phyloP scores from a whole-genome alignment of 2,329 filamentous ascomycete genomes.

The Pseudofabraea citricarpa region DNA sequence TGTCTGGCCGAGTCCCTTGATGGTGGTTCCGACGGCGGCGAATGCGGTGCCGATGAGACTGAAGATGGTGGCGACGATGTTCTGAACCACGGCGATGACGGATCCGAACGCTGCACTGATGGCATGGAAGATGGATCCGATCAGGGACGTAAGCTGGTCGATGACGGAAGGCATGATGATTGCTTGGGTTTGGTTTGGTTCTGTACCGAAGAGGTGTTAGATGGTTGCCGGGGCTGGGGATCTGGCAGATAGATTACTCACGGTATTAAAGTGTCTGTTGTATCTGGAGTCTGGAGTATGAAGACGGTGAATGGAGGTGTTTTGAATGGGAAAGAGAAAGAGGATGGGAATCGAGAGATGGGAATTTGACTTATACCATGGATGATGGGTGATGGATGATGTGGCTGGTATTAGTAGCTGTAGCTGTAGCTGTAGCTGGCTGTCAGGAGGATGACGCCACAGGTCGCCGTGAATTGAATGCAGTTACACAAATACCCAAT shows the following conservation, averaged over 20 bases:
- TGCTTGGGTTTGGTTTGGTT: too few species aligned
- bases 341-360: neutral
- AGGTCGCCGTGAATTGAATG: neutral
- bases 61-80: conserved; percentile 19
- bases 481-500: too few species aligned
- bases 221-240: too few species aligned
- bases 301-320: too few species aligned
- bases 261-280: too few species aligned
- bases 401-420: neutral
- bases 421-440: too few species aligned
- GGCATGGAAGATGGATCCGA: conserved; percentile 22
- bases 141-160: conserved; percentile 16
- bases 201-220: too few species aligned
- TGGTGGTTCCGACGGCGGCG: conserved; percentile 15
- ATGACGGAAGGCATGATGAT: conserved; percentile 23
- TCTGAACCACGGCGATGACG: conserved; percentile 24
- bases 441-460: too few species aligned
- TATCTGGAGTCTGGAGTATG: too few species aligned
- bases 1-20: conserved; percentile 21
- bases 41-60: conserved; percentile 18
- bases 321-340: too few species aligned
- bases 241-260: too few species aligned
- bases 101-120: conserved; percentile 18
- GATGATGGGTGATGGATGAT: neutral
- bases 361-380: too few species aligned